Conservation (phyloP, 2,329 filamentous ascomycete genomes). For the Aspergillus sp. region DNA sequence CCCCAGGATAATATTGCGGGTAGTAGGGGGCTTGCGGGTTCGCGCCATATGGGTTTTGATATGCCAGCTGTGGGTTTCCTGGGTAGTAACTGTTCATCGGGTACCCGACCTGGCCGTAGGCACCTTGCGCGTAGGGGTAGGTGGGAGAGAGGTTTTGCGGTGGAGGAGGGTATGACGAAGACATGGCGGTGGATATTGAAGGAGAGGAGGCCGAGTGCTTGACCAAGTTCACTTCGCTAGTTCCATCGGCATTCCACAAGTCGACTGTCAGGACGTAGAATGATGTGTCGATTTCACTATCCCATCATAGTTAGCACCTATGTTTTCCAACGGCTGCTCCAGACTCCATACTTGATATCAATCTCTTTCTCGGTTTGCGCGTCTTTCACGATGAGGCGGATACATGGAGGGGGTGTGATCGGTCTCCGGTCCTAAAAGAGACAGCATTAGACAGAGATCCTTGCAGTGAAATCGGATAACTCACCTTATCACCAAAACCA, state of each 20-base stretch:
- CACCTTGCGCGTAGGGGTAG: slow-evolving; percentile 33
- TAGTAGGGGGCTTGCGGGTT: slow-evolving; percentile 27
- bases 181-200: slow-evolving; percentile 75
- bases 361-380: slow-evolving; percentile 71
- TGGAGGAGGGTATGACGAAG: slow-evolving; percentile 64
- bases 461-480: slow-evolving; percentile 12
- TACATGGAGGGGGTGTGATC: slow-evolving; percentile 91
- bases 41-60: slow-evolving; percentile 29
- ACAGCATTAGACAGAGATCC: slow-evolving; percentile 1
- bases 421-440: slow-evolving; percentile 74
- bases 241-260: slow-evolving; percentile 59
- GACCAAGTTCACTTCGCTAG: slow-evolving; percentile 64
- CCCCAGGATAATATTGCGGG: slow-evolving; percentile 23
- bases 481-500: slow-evolving; percentile 94
- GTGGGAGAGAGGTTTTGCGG: slow-evolving; percentile 34
- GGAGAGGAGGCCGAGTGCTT: slow-evolving; percentile 62
- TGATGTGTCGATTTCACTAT: slow-evolving; percentile 64
- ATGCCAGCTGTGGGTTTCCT: slow-evolving; percentile 26
- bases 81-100: slow-evolving; percentile 35
- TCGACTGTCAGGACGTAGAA: slow-evolving; percentile 67
- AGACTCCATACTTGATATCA: slow-evolving; percentile 65
- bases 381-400: slow-evolving; percentile 76
- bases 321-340: background rate
- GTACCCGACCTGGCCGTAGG: slow-evolving; percentile 37
- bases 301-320: slow-evolving; percentile 11